Evolutionary conservation across 2,329 filamentous ascomycete species (phyloP), one percentile per base, ranked within the genome.

Genomic region (Atkinsonella hypoxylon): DNA sequence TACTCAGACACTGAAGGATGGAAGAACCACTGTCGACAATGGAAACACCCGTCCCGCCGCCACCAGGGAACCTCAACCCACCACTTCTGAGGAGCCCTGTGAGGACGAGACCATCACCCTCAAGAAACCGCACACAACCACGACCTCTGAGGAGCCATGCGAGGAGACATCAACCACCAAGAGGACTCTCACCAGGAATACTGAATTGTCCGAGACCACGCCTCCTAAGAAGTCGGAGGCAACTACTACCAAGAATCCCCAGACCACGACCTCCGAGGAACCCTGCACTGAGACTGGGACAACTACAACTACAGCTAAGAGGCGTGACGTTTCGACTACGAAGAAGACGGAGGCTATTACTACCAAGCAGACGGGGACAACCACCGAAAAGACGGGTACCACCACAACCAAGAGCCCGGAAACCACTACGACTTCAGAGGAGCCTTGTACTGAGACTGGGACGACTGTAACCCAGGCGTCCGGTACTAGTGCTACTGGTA

Each of bases 1-100:
- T n/a, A 32, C 44, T 26, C 34, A 47, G 40, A 49, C 52, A n/a
- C 30, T 54, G 8, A 30, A 54, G 47, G 11, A 17, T 12, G 49
- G 45, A 38, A 48, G 30, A 38, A 15, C 5, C 12, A 49, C 36
- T 12, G 31, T 54, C 20, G 34, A 49, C 15, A 53, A 50, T 17
- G 26, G 30, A 15, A 48, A 32, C 3, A 11, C 36, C 11, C 12
- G 22, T 7, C 22, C n/a, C 39, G 4, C 26, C 17, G 31, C 48
- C 10, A 49, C 41, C 9, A 26, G 9, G 15, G 17, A 12, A 9
- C 12, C 45, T 17, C n/a, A n/a, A 6, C 11, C 22, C 32, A 42
- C 42, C 1, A 42, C 48, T 12, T 15, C 48, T 6, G 42, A 45
- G 20, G 48, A 50, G 31, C n/a, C 32, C 30, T 45, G 48, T 26